phyloP scores from a whole-genome alignment of 2,329 filamentous ascomycete species.

The Diaporthe vexans region DNA sequence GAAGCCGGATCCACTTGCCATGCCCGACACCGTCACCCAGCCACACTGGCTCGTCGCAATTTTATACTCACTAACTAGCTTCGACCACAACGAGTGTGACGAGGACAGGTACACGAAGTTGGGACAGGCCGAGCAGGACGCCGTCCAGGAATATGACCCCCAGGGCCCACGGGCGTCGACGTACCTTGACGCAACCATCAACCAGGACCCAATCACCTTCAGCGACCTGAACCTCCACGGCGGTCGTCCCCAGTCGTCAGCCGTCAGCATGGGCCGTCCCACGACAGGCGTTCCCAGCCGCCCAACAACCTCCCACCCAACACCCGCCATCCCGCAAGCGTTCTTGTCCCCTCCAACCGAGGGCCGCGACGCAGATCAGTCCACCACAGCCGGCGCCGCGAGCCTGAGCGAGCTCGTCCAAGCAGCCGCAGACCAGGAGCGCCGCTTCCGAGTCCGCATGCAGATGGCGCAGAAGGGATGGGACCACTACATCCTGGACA shows the following conservation, averaged over 20 bases:
- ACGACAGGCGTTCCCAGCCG: constrained; percentile 12
- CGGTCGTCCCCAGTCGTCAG: not conserved
- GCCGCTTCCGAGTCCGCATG: constrained; percentile 31
- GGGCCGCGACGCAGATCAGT: not conserved
- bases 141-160: not conserved
- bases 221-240: constrained; percentile 30
- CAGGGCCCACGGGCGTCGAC: not conserved
- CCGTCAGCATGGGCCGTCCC: constrained; percentile 16
- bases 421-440: constrained; percentile 31
- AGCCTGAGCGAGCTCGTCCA: constrained; percentile 33
- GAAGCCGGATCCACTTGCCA: constrained; percentile 23
- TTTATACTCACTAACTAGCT: constrained; percentile 31
- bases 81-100: constrained; percentile 33
- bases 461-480: constrained; percentile 32
- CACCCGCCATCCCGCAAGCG: not conserved
- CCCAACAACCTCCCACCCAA: constrained; percentile 7
- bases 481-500: constrained; percentile 35
- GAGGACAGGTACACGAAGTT: constrained; percentile 30
- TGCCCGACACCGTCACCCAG: constrained; percentile 18
- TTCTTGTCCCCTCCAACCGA: not conserved
- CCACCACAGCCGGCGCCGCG: not conserved
- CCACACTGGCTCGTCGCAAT: constrained; percentile 35
- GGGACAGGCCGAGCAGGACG: constrained; percentile 5
- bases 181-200: constrained; percentile 28
- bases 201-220: constrained; percentile 33